A percentile compares a stretch with the other conserved stretches of the same genome.
Conservation (phyloP, 1,284 basidiomycete species). For the Erythrobasidium hasegawianum region DNA sequence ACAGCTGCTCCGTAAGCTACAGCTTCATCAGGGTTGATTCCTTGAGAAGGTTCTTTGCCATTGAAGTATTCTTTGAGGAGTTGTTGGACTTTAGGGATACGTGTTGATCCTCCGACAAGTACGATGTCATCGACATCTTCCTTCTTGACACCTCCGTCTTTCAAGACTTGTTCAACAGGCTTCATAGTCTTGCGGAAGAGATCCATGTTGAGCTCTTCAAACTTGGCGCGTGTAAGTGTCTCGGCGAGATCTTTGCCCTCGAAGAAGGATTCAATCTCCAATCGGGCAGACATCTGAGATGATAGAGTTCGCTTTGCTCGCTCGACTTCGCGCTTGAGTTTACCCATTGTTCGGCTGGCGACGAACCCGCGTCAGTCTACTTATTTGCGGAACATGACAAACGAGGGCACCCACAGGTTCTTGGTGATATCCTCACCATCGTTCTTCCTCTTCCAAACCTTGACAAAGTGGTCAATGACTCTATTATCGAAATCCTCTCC, state of each 20-base stretch:
- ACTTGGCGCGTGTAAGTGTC: constrained; percentile 94
- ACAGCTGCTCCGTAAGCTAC: constrained; percentile 96
- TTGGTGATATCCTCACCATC: constrained; percentile 72
- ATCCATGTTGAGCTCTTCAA: constrained; percentile 98
- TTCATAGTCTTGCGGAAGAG: constrained; percentile 99
- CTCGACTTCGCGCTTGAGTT: constrained; percentile 97
- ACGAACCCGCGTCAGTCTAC: background rate
- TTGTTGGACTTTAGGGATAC: constrained; percentile 97
- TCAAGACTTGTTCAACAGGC: constrained; percentile 96
- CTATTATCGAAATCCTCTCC: constrained; percentile 99
- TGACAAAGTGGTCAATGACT: constrained; percentile 79
- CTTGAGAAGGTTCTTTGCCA: constrained; percentile 68
- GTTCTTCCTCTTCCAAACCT: constrained; percentile 92
- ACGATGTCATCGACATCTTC: constrained; percentile 80
- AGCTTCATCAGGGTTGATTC: constrained; percentile 99
- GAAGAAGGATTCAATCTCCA: constrained; percentile 82
- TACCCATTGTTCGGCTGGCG: constrained; percentile 88
- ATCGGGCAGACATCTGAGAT: constrained; percentile 64
- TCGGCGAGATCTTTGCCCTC: constrained; percentile 94
- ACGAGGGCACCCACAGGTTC: constrained; percentile 41
- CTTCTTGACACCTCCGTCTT: constrained; percentile 97
- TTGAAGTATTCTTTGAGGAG: constrained; percentile 88
- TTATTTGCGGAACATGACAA: no score
- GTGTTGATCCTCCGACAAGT: constrained; percentile 95
- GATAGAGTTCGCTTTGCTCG: constrained; percentile 98